A percentile compares a stretch with the other conserved stretches of the same genome.
These are phyloP conservation scores for Albifimbria verrucaria DNA, from an alignment of 2,329 filamentous ascomycete genomes.

Conservation along the genomic window DNA sequence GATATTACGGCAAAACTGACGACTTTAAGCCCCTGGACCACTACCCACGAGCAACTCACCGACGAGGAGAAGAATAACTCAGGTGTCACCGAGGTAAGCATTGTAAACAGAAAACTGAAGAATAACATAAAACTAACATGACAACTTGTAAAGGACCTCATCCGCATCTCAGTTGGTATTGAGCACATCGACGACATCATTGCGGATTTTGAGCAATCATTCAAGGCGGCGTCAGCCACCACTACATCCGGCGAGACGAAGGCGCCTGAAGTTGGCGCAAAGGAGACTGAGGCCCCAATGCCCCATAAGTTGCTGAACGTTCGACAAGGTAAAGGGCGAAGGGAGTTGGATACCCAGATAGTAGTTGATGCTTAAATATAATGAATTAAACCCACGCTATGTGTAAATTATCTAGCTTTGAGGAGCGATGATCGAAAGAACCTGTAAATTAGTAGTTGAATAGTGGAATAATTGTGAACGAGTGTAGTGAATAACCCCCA, in stretches of 20 bases:
- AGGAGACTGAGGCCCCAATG: conserved; percentile 35
- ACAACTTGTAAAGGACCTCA: conserved; percentile 61
- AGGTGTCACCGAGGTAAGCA: conserved; percentile 70
- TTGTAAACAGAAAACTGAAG: no score
- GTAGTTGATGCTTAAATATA: no score
- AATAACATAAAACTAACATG: conserved; percentile 1
- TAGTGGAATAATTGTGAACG: no score
- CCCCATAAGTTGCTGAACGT: conserved; percentile 16
- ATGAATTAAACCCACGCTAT: no score
- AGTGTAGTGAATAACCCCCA: no score
- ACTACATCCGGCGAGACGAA: conserved; percentile 27
- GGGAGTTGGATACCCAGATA: not conserved
- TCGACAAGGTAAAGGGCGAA: not conserved
- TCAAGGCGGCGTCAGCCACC: conserved; percentile 57
- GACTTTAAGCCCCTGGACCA: conserved; percentile 76
- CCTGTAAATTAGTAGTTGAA: not conserved
- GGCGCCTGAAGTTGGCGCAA: conserved; percentile 20
- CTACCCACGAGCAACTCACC: conserved; percentile 87
- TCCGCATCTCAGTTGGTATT: conserved; percentile 91
- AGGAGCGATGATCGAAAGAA: not conserved
- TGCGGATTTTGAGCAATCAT: conserved; percentile 89
- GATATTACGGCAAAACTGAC: no score
- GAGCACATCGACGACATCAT: conserved; percentile 98
- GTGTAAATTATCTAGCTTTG: no score
- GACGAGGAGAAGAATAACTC: conserved; percentile 77